Percentiles rank a stretch among this genome's conserved stretches.
phyloP scores from a whole-genome alignment of 2,329 filamentous ascomycete species.

The Diplodia corticola region DNA sequence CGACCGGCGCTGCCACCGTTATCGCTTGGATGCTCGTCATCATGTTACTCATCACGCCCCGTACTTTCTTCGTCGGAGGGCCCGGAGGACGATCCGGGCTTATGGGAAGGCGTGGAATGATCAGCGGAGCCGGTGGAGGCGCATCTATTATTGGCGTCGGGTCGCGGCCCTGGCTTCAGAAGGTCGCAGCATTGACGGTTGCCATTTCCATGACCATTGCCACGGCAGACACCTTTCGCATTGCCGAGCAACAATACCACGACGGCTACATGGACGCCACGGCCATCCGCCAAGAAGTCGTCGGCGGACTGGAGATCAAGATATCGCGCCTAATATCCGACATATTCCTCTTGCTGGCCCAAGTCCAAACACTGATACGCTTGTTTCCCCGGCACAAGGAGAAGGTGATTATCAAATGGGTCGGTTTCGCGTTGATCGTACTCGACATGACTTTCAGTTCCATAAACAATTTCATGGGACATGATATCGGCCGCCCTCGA shows the following conservation, averaged over 20 bases:
- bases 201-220: conserved; percentile 89
- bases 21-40: conserved; percentile 90
- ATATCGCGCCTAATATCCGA: conserved; percentile 91
- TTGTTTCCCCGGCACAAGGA: conserved; percentile 95
- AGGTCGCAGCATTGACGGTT: conserved; percentile 63
- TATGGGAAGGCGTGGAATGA: conserved; percentile 78
- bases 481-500: conserved; percentile 62
- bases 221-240: conserved; percentile 84
- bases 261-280: conserved; percentile 77
- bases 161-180: conserved; percentile 88
- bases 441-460: conserved; percentile 89
- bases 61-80: conserved; percentile 86
- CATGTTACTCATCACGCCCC: conserved; percentile 91
- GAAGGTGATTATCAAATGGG: conserved; percentile 98
- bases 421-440: conserved; percentile 88
- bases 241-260: conserved; percentile 78
- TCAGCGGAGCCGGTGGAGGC: conserved; percentile 66
- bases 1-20: conserved; percentile 86
- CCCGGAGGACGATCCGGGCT: conserved; percentile 66
- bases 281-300: conserved; percentile 73
- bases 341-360: conserved; percentile 94
- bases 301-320: conserved; percentile 82
- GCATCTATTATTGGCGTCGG: conserved; percentile 78
- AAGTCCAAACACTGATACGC: conserved; percentile 93
- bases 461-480: conserved; percentile 78